Base-by-base conservation (phyloP, 805 yeast species). In the Zygosaccharomyces kombuchaensis region DNA sequence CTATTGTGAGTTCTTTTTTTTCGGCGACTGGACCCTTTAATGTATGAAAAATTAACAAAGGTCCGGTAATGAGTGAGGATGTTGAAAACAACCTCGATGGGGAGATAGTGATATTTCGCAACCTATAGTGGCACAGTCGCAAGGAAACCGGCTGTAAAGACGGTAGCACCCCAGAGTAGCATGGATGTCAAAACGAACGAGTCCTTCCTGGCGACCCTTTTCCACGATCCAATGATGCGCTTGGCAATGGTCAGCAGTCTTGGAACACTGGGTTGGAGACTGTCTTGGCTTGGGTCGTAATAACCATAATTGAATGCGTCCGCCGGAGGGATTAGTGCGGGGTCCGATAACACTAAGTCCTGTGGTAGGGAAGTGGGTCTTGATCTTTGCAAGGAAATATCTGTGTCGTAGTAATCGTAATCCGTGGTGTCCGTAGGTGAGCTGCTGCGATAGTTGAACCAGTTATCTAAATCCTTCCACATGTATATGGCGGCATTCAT, bases 401-500 rank as follows among this genome's bases (percentile, higher is more conserved):
- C 53, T n/a, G 50, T 44, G 35, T 46, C 47, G 46, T 40, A 50
- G 30, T 35, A 51, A 40, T 46, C 49, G 23, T 34, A 38, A 36
- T 39, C 53, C 26, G 42, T 30, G 19, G 48, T 23, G 14, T 47
- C 32, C 9, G 14, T 13, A 12, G 32, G 32, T 13, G 16, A 29
- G 32, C n/a, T 13, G n/a, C 16, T 8, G 13, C 32, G 43, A 31
- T 45, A 48, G 46, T 37, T 46, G 30, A 32, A 48, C 46, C 47
- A 51, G 30, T 53, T 57, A 21, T 48, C 53, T 36, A 52, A 30
- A 25, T 58, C 65, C 21, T 47, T 50, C 65, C 69, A 56, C 37
- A 54, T 44, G 42, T 47, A 59, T 14, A 61, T 36, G 39, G 53
- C 10, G 8, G 57, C 32, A 49, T 53, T 51, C 34, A 53, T 31